Conservation (phyloP, 441 rosid genomes). For the Populus tomentosa region DNA sequence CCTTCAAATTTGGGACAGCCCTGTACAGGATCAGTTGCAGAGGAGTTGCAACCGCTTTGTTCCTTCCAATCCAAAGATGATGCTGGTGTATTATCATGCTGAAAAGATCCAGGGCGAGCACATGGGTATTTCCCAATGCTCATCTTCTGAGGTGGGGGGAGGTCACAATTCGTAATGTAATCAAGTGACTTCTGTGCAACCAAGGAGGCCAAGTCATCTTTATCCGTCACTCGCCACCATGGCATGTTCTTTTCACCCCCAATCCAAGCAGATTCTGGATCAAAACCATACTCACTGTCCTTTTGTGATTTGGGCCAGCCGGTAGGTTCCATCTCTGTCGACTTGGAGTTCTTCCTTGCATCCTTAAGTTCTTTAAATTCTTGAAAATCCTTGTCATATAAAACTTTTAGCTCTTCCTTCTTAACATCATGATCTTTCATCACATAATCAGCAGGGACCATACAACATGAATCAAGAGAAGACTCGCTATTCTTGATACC, state of each 20-base stretch:
- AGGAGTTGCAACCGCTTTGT: constrained; percentile 21
- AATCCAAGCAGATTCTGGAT: constrained; percentile 61
- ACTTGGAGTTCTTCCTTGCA: constrained; percentile 35
- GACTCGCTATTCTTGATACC: constrained; percentile 17
- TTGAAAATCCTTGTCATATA: constrained; percentile 25
- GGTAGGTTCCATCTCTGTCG: constrained; percentile 29
- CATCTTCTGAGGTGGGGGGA: constrained; percentile 85
- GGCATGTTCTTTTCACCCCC: constrained; percentile 60
- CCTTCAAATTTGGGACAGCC: constrained; percentile 22
- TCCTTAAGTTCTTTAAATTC: constrained; percentile 39
- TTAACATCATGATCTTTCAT: constrained; percentile 16
- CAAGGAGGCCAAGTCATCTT: constrained; percentile 73
- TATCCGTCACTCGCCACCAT: constrained; percentile 90
- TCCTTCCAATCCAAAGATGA: constrained; percentile 34
- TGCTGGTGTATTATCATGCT: constrained; percentile 21
- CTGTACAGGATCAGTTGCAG: constrained; percentile 22
- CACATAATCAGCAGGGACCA: constrained; percentile 10
- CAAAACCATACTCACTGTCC: constrained; percentile 33
- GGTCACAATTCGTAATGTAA: constrained; percentile 79
- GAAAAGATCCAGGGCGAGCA: constrained; percentile 33
- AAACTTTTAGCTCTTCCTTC: constrained; percentile 18
- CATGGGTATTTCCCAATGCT: constrained; percentile 41
- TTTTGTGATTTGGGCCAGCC: constrained; percentile 34
- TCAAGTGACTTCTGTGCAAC: constrained; percentile 79
- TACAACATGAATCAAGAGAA: constrained; percentile 6